Base-by-base conservation (phyloP, 2,329 filamentous ascomycete species). In the Bisporella sp. region DNA sequence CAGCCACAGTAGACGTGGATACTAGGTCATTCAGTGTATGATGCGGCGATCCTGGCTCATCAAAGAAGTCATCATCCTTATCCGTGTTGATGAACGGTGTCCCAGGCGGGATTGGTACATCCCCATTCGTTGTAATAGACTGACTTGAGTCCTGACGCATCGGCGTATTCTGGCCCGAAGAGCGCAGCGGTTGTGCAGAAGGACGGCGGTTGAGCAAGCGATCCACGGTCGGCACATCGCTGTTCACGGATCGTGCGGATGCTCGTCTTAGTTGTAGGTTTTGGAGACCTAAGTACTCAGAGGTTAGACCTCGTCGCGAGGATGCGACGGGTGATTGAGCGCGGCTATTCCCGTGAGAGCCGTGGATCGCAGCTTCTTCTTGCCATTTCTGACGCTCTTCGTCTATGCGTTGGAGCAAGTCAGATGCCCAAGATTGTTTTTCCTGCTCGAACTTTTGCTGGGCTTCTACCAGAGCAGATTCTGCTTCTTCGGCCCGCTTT, bases 1-100 rank as follows among this genome's bases (percentile, higher is more conserved):
- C 91, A 0, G 85, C 92, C 6, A 89, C 86, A 0, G 92, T 96
- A 1, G 90, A 95, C 5, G 89, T 87, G 2, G 89, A 95, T 31
- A 93, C 79, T 72, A 95, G 86, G 62, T 96, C 91, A 59, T 90
- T 86, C 52, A 87, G 78, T 5, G 85, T 81, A 52, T 84, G 82
- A 39, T 82, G 81, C 1, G 84, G 84, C 3, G 82, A 85, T 1
- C 76, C 77, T 2, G 74, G 71, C n/a, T 73, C 74, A 41, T 81
- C 78, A 53, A 76, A 74, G 32, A 72, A 65, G 30, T 64, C 63
- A n/a, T 21, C 21, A 2, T 73, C 69, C 12, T 73, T 69, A 45
- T 73, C 70, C 28, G 60, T 62, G 44, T 59, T 55, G 9, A 64
- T 56, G 1, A 59, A 62, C 0, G 59, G 57, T 5, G 60, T 52